These are phyloP conservation scores for Citrus trifoliata DNA, from an alignment of 345 rosid genomes.

Conservation along the genomic window DNA sequence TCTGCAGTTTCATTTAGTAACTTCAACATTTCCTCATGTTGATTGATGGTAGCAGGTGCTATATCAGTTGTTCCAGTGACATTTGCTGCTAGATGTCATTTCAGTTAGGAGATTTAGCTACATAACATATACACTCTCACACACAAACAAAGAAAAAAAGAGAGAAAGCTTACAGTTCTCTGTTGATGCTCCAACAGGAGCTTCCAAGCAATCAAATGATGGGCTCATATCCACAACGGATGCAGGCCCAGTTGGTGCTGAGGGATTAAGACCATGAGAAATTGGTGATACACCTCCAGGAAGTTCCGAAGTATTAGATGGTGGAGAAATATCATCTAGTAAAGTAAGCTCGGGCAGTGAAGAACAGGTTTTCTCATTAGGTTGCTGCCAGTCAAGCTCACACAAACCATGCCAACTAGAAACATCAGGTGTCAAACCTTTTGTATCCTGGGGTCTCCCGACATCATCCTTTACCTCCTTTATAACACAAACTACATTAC, in stretches of 20 bases:
- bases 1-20: conserved; percentile 15
- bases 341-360: conserved; percentile 28
- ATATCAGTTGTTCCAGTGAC: conserved; percentile 18
- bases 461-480: conserved; percentile 15
- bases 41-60: conserved; percentile 23
- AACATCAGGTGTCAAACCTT: conserved; percentile 13
- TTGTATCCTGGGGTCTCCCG: conserved; percentile 17
- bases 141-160: not conserved
- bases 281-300: conserved; percentile 11
- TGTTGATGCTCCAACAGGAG: conserved; percentile 15
- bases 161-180: conserved; percentile 26
- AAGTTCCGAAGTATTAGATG: conserved; percentile 11
- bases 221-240: conserved; percentile 42
- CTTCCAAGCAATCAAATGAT: conserved; percentile 15
- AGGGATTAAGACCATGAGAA: conserved; percentile 18
- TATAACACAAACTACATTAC: conserved; percentile 14
- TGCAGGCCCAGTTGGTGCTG: conserved; percentile 37
- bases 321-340: conserved; percentile 31
- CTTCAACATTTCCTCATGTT: conserved; percentile 30
- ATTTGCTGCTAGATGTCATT: conserved; percentile 31
- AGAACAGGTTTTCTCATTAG: conserved; percentile 14
- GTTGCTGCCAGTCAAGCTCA: conserved; percentile 21
- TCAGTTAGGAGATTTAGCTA: conserved; percentile 9
- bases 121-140: not conserved
- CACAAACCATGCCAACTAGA: not conserved